phyloP scores from a whole-genome alignment of 2,329 filamentous ascomycete species.

The Lachnellula hyalina region DNA sequence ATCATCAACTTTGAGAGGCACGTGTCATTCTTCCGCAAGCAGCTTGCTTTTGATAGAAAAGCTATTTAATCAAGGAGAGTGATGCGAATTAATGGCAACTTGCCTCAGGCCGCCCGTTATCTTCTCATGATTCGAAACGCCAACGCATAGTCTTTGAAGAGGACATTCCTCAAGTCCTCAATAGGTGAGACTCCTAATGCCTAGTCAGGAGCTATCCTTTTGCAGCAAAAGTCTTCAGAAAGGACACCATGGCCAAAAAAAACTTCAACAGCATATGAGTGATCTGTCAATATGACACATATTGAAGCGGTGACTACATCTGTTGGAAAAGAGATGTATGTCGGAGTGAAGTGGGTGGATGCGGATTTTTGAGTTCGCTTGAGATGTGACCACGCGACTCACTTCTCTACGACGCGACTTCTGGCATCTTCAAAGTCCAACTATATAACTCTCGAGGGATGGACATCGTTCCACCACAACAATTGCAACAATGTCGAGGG shows the following conservation, averaged over 20 bases:
- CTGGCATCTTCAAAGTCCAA: slow-evolving; percentile 18
- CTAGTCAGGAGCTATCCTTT: neutral
- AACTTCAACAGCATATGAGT: neutral
- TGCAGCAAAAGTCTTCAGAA: no score
- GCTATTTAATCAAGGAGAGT: neutral
- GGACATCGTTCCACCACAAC: slow-evolving; percentile 6
- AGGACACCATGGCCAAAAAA: neutral
- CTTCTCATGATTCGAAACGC: slow-evolving; percentile 1
- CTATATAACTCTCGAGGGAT: neutral
- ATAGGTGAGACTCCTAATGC: neutral
- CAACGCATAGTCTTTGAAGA: neutral
- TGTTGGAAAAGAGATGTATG: neutral
- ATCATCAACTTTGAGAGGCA: neutral
- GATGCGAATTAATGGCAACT: neutral
- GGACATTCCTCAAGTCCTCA: slow-evolving; percentile 3
- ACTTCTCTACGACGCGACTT: slow-evolving; percentile 6
- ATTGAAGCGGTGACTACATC: neutral
- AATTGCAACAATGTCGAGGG: slow-evolving; percentile 24
- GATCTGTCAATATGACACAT: neutral
- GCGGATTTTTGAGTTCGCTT: neutral
- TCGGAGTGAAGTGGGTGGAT: neutral
- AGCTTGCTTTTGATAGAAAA: neutral
- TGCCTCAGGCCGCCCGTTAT: slow-evolving; percentile 2
- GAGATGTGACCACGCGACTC: neutral
- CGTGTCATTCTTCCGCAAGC: neutral